Conservation (phyloP, 1,139 yeast genomes). For the Geotrichum reessii region DNA sequence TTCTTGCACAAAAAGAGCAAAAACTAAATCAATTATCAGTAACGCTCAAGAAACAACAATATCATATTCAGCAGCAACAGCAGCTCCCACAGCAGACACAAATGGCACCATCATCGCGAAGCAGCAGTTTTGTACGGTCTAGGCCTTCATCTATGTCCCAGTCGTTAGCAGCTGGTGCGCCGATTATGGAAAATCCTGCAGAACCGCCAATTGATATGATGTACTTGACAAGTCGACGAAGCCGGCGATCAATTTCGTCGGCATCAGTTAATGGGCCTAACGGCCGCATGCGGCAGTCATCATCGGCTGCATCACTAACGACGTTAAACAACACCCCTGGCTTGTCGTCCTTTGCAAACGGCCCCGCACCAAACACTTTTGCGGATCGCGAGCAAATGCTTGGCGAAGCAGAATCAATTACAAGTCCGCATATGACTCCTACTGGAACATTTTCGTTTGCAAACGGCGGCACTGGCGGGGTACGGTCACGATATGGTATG, state of each 20-base stretch:
- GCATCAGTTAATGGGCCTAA: background rate
- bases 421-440: background rate
- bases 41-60: background rate
- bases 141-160: background rate
- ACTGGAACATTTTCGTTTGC: background rate
- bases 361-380: background rate
- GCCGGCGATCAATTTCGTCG: constrained; percentile 3
- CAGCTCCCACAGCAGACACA: background rate
- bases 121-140: background rate
- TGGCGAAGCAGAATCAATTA: background rate
- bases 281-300: background rate
- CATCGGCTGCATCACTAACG: background rate
- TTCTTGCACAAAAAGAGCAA: constrained; percentile 8
- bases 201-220: constrained; percentile 9
- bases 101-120: background rate
- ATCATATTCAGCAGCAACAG: background rate
- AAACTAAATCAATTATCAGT: constrained; percentile 12
- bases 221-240: constrained; percentile 7
- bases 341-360: background rate
- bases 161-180: background rate
- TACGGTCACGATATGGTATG: background rate
- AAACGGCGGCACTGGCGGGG: background rate
- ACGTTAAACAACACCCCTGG: background rate
- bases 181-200: constrained; percentile 1
- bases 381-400: background rate